phyloP scores from a whole-genome alignment of 23 red algal genomes.

The Agarophyton chilense region DNA sequence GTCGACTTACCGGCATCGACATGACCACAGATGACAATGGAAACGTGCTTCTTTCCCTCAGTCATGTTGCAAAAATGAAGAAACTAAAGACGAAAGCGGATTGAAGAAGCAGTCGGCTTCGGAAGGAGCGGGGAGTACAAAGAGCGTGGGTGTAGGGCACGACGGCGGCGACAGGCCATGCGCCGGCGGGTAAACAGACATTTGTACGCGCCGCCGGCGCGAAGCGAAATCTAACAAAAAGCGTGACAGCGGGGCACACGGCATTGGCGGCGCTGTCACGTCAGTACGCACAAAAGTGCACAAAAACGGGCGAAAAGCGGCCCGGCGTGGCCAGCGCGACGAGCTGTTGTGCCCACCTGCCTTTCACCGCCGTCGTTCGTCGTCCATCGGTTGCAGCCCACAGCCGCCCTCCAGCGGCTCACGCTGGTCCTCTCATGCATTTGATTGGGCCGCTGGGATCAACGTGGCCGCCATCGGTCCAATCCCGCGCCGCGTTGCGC shows the following conservation, averaged over 20 bases:
- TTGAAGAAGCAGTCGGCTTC: not conserved
- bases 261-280: not conserved
- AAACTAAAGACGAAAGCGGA: not conserved
- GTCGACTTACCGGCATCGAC: slow-evolving; percentile 99
- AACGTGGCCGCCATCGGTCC: slow-evolving; percentile 8
- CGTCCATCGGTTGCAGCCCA: slow-evolving; percentile 5
- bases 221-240: not conserved
- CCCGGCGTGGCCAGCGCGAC: not conserved
- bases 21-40: slow-evolving; percentile 97
- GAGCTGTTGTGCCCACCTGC: not conserved
- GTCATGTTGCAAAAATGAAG: slow-evolving; percentile 68
- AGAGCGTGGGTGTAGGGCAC: not conserved
- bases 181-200: not conserved
- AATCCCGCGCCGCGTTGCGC: not conserved
- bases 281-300: too few relatives aligned
- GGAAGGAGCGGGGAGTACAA: not conserved
- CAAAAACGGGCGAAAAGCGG: not conserved
- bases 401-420: not conserved
- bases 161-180: not conserved
- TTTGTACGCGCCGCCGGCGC: slow-evolving; percentile 11
- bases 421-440: not conserved
- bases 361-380: not conserved
- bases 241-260: not conserved
- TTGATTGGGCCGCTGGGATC: not conserved
- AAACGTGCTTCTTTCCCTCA: slow-evolving; percentile 98